phyloP scores from a whole-genome alignment of 805 yeast species.

The Komagataella pseudopastoris region DNA sequence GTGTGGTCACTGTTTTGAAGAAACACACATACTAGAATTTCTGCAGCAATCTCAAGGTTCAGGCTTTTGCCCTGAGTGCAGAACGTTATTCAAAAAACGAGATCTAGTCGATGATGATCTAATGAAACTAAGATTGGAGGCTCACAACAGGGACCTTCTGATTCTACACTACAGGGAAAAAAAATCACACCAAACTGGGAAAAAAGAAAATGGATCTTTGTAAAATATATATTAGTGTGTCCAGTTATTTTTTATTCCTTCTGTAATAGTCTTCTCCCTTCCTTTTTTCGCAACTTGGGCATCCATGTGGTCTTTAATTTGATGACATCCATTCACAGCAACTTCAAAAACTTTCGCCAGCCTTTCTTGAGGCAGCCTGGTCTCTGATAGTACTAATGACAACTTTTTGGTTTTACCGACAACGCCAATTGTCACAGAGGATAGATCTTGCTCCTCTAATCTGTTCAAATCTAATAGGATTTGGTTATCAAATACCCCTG shows the following conservation, averaged over 20 bases:
- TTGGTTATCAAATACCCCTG: constrained; percentile 66
- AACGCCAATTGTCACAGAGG: constrained; percentile 70
- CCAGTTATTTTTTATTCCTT: background rate
- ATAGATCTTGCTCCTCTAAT: constrained; percentile 74
- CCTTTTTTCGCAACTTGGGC: constrained; percentile 70
- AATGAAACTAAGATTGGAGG: constrained; percentile 41
- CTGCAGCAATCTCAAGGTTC: constrained; percentile 8
- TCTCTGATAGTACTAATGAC: constrained; percentile 66
- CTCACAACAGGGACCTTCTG: constrained; percentile 13
- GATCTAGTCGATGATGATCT: constrained; percentile 34
- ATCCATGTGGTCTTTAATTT: constrained; percentile 78
- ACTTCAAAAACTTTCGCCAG: constrained; percentile 65
- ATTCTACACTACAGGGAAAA: background rate
- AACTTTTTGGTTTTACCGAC: constrained; percentile 74
- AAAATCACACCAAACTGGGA: background rate
- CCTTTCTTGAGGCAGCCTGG: constrained; percentile 71
- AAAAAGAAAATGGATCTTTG: background rate
- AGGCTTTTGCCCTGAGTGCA: constrained; percentile 47
- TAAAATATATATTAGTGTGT: background rate
- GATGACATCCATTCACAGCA: constrained; percentile 79
- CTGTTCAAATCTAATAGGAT: constrained; percentile 66
- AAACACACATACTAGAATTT: constrained; percentile 25
- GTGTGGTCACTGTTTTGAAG: constrained; percentile 57
- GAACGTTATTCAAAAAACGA: constrained; percentile 15
- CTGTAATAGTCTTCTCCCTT: background rate